Conservation (phyloP, 148 eudicot species). For the Tetragonia tetragonoides region DNA sequence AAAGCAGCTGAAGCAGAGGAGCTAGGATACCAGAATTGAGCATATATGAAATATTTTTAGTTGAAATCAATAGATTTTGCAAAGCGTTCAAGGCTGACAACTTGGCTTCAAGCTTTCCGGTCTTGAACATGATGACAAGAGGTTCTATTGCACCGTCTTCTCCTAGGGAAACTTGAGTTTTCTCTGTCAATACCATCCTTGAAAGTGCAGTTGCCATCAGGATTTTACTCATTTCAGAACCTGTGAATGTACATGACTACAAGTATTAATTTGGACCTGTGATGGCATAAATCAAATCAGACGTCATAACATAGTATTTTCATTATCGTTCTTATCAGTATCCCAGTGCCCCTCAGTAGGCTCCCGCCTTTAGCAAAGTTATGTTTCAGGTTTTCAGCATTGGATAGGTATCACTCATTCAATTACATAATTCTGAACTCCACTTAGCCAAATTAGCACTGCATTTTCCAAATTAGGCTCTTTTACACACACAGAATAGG, state of each 20-base stretch:
- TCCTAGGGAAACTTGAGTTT: slow-evolving; percentile 60
- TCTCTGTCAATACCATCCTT: slow-evolving; percentile 72
- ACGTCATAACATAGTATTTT: background rate
- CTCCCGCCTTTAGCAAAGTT: too few species aligned
- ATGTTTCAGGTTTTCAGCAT: too few species aligned
- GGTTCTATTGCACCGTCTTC: slow-evolving; percentile 75
- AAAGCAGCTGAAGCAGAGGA: slow-evolving; percentile 78
- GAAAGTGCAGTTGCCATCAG: slow-evolving; percentile 84
- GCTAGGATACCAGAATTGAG: slow-evolving; percentile 57
- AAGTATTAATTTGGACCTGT: background rate
- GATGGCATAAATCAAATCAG: background rate
- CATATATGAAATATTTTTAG: slow-evolving; percentile 51
- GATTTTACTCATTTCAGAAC: slow-evolving; percentile 89
- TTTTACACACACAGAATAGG: too few species aligned
- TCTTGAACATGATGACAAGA: slow-evolving; percentile 69
- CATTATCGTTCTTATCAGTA: background rate
- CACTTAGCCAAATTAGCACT: too few species aligned
- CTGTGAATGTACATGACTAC: slow-evolving; percentile 32
- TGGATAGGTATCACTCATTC: too few species aligned
- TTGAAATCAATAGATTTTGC: slow-evolving; percentile 49
- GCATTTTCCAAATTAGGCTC: too few species aligned
- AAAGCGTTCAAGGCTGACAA: slow-evolving; percentile 65
- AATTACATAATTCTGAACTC: too few species aligned
- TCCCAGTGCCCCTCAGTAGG: too few species aligned
- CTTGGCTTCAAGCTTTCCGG: slow-evolving; percentile 86